Base-by-base conservation (phyloP, 306 rosid genomes). In the Mucuna pruriens region DNA sequence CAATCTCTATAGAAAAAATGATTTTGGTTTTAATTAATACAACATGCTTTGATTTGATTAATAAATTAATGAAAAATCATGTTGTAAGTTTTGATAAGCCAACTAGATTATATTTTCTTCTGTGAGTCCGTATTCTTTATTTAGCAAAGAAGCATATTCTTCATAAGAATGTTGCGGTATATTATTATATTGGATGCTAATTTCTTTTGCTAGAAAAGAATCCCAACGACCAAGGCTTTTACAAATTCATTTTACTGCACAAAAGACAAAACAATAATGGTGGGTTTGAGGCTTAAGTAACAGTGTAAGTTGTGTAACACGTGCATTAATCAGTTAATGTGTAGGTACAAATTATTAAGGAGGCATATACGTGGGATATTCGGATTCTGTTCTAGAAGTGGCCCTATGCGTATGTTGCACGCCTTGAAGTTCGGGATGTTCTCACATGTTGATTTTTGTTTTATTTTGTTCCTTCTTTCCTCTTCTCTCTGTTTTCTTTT, bases 351-450 rank as follows among this genome's bases (percentile, higher is more conserved):
- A 19, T 54, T 65, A 36, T 42, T 38, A 44, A 61, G 34, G n/a
- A 72, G 71, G 82, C 52, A 80, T 75, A 79, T 84, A 73, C 67
- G 12, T 23, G 36, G 84, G 0, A 45, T 79, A 74, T 79, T 74
- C 77, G 11, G 9, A 34, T 55, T 74, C 26, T 15, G 19, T 33
- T 44, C 58, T 45, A 63, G 40, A 74, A 78, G 10, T 11, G 19
- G 46, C 12, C 0, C 19, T 65, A 55, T 54, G 81, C 84, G 84
- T 66, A 11, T 54, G 22, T 16, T 73, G 48, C 71, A 84, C 84
- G 84, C 81, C 44, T 39, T 36, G 39, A 22, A 15, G 4, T 68
- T 33, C 16, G 67, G 6, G 70, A 66, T 79, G 77, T 64, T 71
- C 49, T 31, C 15, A 38, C 25, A 58, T 5, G 29, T 71, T 83